Base-by-base conservation (phyloP, 2,329 filamentous ascomycete species). In the Verticillium longisporum region DNA sequence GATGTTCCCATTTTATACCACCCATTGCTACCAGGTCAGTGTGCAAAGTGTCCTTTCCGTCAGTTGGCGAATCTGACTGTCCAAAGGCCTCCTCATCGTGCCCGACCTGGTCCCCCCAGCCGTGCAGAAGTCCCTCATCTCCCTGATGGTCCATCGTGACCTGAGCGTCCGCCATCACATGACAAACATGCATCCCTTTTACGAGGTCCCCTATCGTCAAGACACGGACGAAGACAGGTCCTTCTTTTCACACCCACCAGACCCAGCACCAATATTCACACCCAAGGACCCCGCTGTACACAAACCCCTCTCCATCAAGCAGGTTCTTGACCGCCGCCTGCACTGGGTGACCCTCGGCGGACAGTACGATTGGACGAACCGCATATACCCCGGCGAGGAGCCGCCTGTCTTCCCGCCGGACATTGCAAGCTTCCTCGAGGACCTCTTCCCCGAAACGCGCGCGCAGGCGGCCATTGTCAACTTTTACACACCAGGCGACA, bases 311-410 rank as follows among this genome's bases (percentile, higher is more conserved):
- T 82, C 84, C 2, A 79, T 90, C 59, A 79, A 83, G 57, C 87
- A 88, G 69, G 85, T 94, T 34, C 80, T 98, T 54, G 84, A 88
- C 61, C 89, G 88, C 64, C 93, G 91, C 64, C 83, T 98, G 31
- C 91, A 94, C 67, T 99, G 95, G 95, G 85, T 96, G 53, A 98
- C 94, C 0, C 83, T 99, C 2, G 95, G 95, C 57, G 94, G 92
- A 0, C 95, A 98, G 73, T 98, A 98, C 73, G 91, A 98, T 77
- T 98, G 94, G 95, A 96, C 92, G 0, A 84, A 86, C 61, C 93
- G 96, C 66, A 77, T 85, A 13, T 98, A 98, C 70, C 92, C 93
- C 0, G 72, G 79, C 10, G 80, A 82, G n/a, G 63, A 72, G 3
- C 88, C 90, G 1, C 91, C 91, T 0, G 69, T 77, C 0, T 97